phyloP scores from a whole-genome alignment of 2,329 filamentous ascomycete genomes.

The Ophiostoma sp. region DNA sequence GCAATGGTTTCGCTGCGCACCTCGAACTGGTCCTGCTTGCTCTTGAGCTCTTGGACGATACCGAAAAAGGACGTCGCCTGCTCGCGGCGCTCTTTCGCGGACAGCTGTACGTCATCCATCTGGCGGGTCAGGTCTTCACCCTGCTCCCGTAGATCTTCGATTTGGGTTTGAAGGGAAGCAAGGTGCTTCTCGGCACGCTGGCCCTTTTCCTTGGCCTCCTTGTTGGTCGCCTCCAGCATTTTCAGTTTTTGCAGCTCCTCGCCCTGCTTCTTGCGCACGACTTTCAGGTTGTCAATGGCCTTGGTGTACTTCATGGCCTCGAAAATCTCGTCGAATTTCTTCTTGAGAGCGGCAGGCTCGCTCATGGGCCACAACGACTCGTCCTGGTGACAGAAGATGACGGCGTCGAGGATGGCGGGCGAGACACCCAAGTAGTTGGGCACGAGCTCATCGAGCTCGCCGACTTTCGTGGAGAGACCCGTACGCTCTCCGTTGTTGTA shows the following conservation, averaged over 20 bases:
- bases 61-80: conserved; percentile 72
- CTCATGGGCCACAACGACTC: conserved; percentile 97
- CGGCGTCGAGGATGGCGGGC: conserved; percentile 83
- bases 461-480: conserved; percentile 75
- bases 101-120: conserved; percentile 58
- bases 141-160: conserved; percentile 60
- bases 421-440: conserved; percentile 87
- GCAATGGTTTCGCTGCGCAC: conserved; percentile 70
- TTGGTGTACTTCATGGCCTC: conserved; percentile 97
- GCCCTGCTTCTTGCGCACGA: conserved; percentile 78
- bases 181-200: conserved; percentile 69
- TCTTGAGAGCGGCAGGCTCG: conserved; percentile 81
- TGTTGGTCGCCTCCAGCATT: conserved; percentile 59
- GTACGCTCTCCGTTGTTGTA: conserved; percentile 76
- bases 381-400: conserved; percentile 99
- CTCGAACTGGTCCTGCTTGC: conserved; percentile 72
- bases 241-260: conserved; percentile 72
- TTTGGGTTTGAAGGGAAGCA: conserved; percentile 64
- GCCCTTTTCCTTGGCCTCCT: conserved; percentile 80
- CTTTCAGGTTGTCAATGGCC: conserved; percentile 92
- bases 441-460: conserved; percentile 80
- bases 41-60: conserved; percentile 72
- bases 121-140: conserved; percentile 59
- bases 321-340: conserved; percentile 96
- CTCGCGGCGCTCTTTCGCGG: conserved; percentile 60